Conservation (phyloP, 192 early-diverging fungal genomes). For the Pilaira anomala region DNA sequence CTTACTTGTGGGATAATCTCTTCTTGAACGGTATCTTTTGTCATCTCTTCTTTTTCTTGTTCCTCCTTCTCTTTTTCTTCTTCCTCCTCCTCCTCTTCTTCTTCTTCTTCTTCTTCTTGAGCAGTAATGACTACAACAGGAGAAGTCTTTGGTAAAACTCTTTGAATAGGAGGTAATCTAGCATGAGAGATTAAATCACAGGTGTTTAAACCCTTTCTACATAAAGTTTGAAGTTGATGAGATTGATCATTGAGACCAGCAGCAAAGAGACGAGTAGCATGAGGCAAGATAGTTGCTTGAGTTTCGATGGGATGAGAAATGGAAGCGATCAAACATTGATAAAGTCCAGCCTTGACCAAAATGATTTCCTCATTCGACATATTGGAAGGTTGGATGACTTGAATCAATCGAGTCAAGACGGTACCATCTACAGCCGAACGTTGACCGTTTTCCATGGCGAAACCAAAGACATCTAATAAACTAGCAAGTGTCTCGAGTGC, state of each 20-base stretch:
- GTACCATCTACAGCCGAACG: constrained; percentile 31
- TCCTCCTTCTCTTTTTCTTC: not conserved
- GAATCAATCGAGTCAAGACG: constrained; percentile 31
- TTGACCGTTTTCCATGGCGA: constrained; percentile 22
- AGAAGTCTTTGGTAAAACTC: not conserved
- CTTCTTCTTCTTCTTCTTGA: not conserved
- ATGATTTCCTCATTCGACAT: constrained; percentile 1
- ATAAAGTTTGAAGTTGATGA: constrained; percentile 32
- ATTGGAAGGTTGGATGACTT: constrained; percentile 8
- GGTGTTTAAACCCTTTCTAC: constrained; percentile 41
- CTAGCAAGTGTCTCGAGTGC: constrained; percentile 17
- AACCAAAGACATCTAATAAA: constrained; percentile 25
- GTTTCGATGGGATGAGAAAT: constrained; percentile 36
- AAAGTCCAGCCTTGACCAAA: constrained; percentile 22
- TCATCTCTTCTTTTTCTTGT: not conserved
- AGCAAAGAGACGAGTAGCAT: constrained; percentile 37
- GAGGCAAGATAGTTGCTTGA: constrained; percentile 40
- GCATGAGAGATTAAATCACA: constrained; percentile 56
- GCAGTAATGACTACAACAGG: not conserved
- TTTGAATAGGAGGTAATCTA: constrained; percentile 50
- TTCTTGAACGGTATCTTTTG: not conserved
- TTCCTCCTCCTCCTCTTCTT: not conserved
- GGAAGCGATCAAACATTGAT: constrained; percentile 42
- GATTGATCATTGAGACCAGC: constrained; percentile 37
- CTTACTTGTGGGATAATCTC: not conserved